phyloP scores from a whole-genome alignment of 192 early-diverging fungal species.

The Dimargaris verticillata region DNA sequence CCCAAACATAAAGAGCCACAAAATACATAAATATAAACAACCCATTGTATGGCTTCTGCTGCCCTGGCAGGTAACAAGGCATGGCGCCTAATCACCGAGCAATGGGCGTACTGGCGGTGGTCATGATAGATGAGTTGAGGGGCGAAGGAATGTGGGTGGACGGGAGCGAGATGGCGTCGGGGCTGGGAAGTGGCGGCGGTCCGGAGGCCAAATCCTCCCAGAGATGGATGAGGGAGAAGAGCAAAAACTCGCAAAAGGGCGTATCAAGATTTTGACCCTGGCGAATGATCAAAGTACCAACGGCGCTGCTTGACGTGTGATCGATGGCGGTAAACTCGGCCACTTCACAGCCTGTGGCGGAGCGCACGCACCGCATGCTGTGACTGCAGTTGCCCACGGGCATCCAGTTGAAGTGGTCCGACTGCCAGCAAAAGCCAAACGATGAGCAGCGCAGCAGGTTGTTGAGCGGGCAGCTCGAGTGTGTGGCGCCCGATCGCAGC shows the following conservation, averaged over 20 bases:
- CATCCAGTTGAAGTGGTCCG: conserved; percentile 11
- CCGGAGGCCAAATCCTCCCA: conserved; percentile 1
- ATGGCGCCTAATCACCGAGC: too few relatives aligned
- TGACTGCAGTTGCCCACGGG: conserved; percentile 4
- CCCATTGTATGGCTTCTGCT: too few relatives aligned
- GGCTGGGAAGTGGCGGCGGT: not conserved
- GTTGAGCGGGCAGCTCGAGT: conserved; percentile 3
- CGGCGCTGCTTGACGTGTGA: not conserved
- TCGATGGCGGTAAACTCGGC: conserved; percentile 2
- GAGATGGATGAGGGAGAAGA: conserved; percentile 8
- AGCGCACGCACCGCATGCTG: not conserved
- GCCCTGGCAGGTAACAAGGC: too few relatives aligned
- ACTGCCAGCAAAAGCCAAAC: conserved; percentile 7
- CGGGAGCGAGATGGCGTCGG: conserved; percentile 6
- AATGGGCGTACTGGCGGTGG: conserved; percentile 83
- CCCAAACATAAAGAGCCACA: too few relatives aligned
- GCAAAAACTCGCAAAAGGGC: conserved; percentile 5
- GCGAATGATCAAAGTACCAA: conserved; percentile 5
- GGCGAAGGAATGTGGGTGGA: not conserved
- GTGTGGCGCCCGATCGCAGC: conserved; percentile 8
- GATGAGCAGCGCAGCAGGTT: not conserved
- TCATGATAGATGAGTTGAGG: conserved; percentile 63
- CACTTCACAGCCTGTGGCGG: conserved; percentile 11
- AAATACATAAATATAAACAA: too few relatives aligned
- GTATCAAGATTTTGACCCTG: not conserved